These are phyloP conservation scores for Paramecium octaurelia DNA, from an alignment of 73 alveolate species.

Conservation along the genomic window DNA sequence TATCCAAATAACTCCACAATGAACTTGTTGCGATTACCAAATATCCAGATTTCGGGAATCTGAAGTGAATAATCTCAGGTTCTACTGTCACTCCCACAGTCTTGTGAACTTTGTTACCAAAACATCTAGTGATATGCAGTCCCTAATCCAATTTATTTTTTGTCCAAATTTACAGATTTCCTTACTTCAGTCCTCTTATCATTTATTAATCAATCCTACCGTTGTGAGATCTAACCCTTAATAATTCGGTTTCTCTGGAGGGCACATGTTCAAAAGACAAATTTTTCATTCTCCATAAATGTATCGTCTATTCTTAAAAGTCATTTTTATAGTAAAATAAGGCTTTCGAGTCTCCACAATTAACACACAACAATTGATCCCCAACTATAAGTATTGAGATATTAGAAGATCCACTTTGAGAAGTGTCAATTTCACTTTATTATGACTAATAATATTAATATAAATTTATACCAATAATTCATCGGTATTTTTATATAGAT, in stretches of 20 bases:
- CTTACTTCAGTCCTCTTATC: not conserved
- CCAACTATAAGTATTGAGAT: not conserved
- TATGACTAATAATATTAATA: not conserved
- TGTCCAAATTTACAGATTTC: not conserved
- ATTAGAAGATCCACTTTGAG: not conserved
- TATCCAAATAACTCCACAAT: not conserved
- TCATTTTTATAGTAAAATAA: not conserved
- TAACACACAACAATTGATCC: not conserved
- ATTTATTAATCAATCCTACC: not conserved
- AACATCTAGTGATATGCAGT: not conserved
- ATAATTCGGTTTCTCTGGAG: not conserved
- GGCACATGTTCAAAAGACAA: not conserved
- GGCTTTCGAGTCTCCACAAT: conserved; percentile 12
- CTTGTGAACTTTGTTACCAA: not conserved
- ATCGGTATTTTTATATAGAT: not conserved
- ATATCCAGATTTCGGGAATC: not conserved
- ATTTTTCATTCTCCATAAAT: not conserved
- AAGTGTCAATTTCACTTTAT: not conserved
- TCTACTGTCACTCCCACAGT: not conserved
- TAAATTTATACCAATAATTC: not conserved
- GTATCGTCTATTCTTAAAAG: not conserved
- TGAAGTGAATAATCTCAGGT: not conserved
- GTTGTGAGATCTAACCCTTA: not conserved
- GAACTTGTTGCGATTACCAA: not conserved
- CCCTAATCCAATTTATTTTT: not conserved